Base-by-base conservation (phyloP, 306 rosid species). In the Citrullus mucosospermus region DNA sequence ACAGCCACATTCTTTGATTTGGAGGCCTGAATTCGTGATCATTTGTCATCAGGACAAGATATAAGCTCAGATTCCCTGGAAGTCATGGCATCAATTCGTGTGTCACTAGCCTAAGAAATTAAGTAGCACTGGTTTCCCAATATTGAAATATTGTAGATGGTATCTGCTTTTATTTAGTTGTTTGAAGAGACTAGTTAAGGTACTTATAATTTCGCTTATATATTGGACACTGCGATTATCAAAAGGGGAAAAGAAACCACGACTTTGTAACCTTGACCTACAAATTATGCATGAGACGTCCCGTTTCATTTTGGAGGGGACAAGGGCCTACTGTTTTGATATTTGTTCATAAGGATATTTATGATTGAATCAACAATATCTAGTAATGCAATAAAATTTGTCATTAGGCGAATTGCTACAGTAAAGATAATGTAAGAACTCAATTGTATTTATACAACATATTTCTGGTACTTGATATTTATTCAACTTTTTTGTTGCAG, bases 401-500 rank as follows among this genome's bases (percentile, higher is more conserved):
- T 13, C 39, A 6, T 68, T 41, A 68, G 74, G 34, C 14, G 14
- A 38, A 65, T 65, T 36, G 48, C 16, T 39, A 18, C 30, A 41
- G 34, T 43, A 41, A 12, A 46, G 38, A 46, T 71, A 25, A 22
- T 44, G 28, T 71, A 46, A 68, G 75, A 44, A 46, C 76, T 71
- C 76, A 14, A n/a, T 46, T 46, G 58, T 71, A 7, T 22, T 25
- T 50, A 48, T 22, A 6, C 38, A 12, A 12, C 76, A 71, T 28
- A 18, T 41, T 50, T 38, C 57, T 0, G 9, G 30, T 46, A 50
- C 30, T 50, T 32, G 6, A 8, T 17, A 32, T 59, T 14, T 5
- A 46, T 62, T 25, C 58, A 63, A 36, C 48, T 58, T 20, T 75
- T 75, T 78, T 83, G 81, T 6, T 85, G 84, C 82, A 92, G 97